These are phyloP conservation scores for Penicillium capsulatum DNA, from an alignment of 2,329 filamentous ascomycete species.

Conservation along the genomic window DNA sequence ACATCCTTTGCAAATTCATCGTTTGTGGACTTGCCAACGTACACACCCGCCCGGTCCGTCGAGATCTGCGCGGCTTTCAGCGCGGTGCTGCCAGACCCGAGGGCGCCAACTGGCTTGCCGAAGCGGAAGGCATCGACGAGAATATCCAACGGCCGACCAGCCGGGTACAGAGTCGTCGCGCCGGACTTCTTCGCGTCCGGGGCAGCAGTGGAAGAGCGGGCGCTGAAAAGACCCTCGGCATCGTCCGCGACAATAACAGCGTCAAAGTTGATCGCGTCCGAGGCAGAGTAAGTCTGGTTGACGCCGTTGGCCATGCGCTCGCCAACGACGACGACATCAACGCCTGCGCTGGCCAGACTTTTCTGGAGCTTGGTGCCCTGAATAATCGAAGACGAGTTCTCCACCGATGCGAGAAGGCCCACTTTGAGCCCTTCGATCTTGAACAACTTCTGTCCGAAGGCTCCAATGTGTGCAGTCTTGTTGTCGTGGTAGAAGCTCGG, in stretches of 20 bases:
- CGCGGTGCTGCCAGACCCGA: conserved; percentile 47
- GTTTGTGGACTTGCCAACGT: conserved; percentile 28
- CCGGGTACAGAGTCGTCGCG: conserved; percentile 59
- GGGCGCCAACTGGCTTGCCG: conserved; percentile 64
- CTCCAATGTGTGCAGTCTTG: conserved; percentile 57
- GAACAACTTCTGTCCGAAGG: conserved; percentile 55
- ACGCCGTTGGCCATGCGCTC: conserved; percentile 55
- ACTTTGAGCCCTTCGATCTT: conserved; percentile 61
- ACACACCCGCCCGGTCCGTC: conserved; percentile 35
- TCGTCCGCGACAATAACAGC: conserved; percentile 56
- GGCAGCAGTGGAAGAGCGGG: conserved; percentile 15
- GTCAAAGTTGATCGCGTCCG: conserved; percentile 51
- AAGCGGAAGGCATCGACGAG: conserved; percentile 60
- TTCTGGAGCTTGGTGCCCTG: conserved; percentile 51
- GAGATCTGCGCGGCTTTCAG: conserved; percentile 46
- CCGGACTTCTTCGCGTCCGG: conserved; percentile 27
- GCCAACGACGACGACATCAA: conserved; percentile 58
- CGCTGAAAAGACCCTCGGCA: conserved; percentile 50
- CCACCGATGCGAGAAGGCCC: conserved; percentile 55
- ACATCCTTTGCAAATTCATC: conserved; percentile 45
- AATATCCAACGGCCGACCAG: conserved; percentile 61
- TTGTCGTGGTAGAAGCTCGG: conserved; percentile 65
- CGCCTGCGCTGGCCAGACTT: conserved; percentile 40
- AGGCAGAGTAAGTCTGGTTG: conserved; percentile 60
- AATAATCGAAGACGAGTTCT: conserved; percentile 42